phyloP scores from a whole-genome alignment of 768 basidiomycete genomes.

The Suillus occidentalis region DNA sequence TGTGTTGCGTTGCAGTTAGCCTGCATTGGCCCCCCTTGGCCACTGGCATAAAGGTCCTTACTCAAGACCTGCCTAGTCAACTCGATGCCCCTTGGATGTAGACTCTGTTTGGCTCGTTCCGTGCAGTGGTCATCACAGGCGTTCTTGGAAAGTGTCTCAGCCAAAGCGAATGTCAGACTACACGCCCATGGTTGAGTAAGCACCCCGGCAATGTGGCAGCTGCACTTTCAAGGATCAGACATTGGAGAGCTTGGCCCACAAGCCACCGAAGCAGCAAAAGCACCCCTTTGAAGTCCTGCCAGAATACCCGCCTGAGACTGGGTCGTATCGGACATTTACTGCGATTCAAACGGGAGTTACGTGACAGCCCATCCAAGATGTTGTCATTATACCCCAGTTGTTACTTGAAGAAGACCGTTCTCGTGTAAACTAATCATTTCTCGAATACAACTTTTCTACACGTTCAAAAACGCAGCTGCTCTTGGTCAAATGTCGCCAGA shows the following conservation, averaged over 20 bases:
- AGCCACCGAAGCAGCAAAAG: conserved; percentile 80
- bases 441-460: conserved; percentile 29
- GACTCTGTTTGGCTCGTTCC: conserved; percentile 83
- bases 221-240: conserved; percentile 98
- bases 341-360: conserved; percentile 73
- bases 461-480: conserved; percentile 93
- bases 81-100: conserved; percentile 96
- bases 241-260: conserved; percentile 82
- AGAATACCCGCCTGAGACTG: conserved; percentile 94
- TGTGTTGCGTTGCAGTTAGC: too few species aligned
- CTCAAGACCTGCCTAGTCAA: conserved; percentile 71
- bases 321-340: conserved; percentile 95
- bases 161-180: conserved; percentile 81
- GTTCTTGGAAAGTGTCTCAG: conserved; percentile 88
- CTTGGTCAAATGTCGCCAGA: conserved; percentile 89
- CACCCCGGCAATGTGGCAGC: conserved; percentile 98
- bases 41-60: conserved; percentile 52
- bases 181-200: conserved; percentile 95
- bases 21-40: conserved; percentile 6
- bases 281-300: conserved; percentile 95
- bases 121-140: conserved; percentile 96
- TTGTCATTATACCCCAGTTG: conserved; percentile 79
- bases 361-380: conserved; percentile 68
- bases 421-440: background rate
- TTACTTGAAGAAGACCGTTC: conserved; percentile 59